Base-by-base conservation (phyloP, 495 filamentous ascomycete species). In the Hyaloscypha bicolor region DNA sequence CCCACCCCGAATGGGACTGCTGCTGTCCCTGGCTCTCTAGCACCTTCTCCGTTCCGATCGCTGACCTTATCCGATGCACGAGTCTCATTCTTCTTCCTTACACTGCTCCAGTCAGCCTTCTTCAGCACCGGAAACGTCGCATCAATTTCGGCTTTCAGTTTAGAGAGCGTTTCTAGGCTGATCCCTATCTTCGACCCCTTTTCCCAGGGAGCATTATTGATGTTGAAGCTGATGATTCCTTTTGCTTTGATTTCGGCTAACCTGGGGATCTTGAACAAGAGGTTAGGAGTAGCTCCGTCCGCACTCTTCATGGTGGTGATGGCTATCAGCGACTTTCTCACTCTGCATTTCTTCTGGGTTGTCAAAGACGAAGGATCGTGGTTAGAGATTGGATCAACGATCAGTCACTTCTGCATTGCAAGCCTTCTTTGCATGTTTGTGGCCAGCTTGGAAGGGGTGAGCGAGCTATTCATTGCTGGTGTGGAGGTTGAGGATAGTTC, bases 61-160 rank as follows among this genome's bases (percentile, higher is more conserved):
- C 83, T 98, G 31, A 88, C 84, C 30, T 84, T 98, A 39, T 83
- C 90, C 37, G 94, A 98, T 77, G 87, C 89, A 32, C 92, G 96
- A 52, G 88, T 95, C 37, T 88, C 93, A 11, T 83, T 98, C 22
- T 97, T 97, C 84, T 97, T 97, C 85, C 89, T 98, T 73, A 93
- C 91, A 73, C 85, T 99, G 14, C 85, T 99, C 19, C 94, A 98
- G 77, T 91, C 93, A 29, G 96, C 91, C 42, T 99, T 99, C 82
- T 99, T 99, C 85, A 90, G 90, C 79, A 97, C 94, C 2, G 96
- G 96, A 68, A 99, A 99, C 79, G 88, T 99, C 59, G 95, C 96
- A 6, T 97, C 93, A 6, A 78, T 99, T 63, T 96, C 94, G 37
- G 92, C 94, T 9, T 99, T 99, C 85, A 93, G 90, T 45, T 83